Evolutionary conservation across 2,329 filamentous ascomycete species (phyloP), one percentile per base, ranked within the genome.

Genomic region (Mycogone perniciosa): DNA sequence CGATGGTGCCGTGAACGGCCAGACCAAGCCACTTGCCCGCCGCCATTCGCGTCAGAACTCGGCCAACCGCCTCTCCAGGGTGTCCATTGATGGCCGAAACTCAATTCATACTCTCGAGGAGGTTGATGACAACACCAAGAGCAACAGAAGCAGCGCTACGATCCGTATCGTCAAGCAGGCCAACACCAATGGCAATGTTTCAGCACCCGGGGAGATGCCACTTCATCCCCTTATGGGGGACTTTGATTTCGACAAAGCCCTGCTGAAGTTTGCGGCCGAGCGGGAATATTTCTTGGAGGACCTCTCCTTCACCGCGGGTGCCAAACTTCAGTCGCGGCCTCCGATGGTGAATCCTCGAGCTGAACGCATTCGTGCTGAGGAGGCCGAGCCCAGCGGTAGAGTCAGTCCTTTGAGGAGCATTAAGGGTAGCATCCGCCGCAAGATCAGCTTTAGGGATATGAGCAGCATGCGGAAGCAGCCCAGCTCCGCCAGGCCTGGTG

Each of bases 201-300:
- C 37, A 59, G 64, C 40, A 57, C 59, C 35, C 37, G 57, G 57
- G 7, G 46, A 35, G 2, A 46, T 52, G 6, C 20, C 20, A 20
- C 39, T 54, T 7, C 37, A 49, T 26, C 38, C n/a, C 10, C 59
- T 73, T 33, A 69, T 79, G 55, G 71, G 69, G 52, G 89, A 95
- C 64, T 89, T 88, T 62, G 93, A 97, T 67, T 99, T 99, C 62
- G 93, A 97, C 65, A 85, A 88, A 63, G 92, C 93, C 29, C 76
- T 99, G 59, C 74, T 90, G 62, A 97, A 96, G 71, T 99, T 99
- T 67, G 90, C 93, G 42, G 86, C 85, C n/a, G 92, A 97, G 72
- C 80, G 93, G 57, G 93, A 99, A 62, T 86, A 85, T 54, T 99
- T 99, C 62, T 75, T 97, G 47, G 89, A 95, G 57, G 93, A 99